Evolutionary conservation across 1,139 yeast genomes (phyloP), one percentile per base, ranked within the genome.

Genomic region (Scheffersomyces segobiensis): DNA sequence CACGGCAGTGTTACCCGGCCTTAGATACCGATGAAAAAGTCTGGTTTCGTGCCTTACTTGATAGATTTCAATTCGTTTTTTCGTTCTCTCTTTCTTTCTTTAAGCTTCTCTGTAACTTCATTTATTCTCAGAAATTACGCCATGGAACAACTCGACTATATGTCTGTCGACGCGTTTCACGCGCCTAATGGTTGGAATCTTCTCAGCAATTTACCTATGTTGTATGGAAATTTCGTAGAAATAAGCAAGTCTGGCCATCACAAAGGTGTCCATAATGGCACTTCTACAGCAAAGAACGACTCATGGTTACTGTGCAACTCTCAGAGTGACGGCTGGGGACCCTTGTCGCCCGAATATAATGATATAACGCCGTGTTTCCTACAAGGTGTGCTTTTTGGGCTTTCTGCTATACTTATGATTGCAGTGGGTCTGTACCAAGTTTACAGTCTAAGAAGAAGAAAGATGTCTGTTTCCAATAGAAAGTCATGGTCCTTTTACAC

Each of bases 321-420:
- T 12, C 8, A 47, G 5, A 24, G 48, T 14, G 92, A 87, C 62
- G 97, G 97, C 1, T 90, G 93, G 87, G 90, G 91, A 1, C 91
- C 96, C 0, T 72, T 90, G 10, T 77, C 89, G 81, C 56, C 79
- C 51, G 56, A 65, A 7, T 85, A 85, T 65, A 85, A 85, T 54
- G 96, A 89, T 67, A 82, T 92, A 59, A 87, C 97, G 0, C 90
- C 95, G 2, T 93, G 98, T 68, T 88, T 93, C 67, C 78, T 89
- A 50, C 91, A 89, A 65, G 98, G 97, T 48, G 76, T 82, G 0
- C 70, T 91, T 8, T 76, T 85, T 61, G 83, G 86, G 48, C 56
- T 79, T 1, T 73, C 87, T 0, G 85, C 89, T 3, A 21, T 82
- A 12, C 74, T 86, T 49, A 77, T 89, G 74, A 67, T 93, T 3